A percentile compares a stretch with the other conserved stretches of the same genome.
phyloP scores from a whole-genome alignment of 768 basidiomycete species.

The Naematelia encephala region DNA sequence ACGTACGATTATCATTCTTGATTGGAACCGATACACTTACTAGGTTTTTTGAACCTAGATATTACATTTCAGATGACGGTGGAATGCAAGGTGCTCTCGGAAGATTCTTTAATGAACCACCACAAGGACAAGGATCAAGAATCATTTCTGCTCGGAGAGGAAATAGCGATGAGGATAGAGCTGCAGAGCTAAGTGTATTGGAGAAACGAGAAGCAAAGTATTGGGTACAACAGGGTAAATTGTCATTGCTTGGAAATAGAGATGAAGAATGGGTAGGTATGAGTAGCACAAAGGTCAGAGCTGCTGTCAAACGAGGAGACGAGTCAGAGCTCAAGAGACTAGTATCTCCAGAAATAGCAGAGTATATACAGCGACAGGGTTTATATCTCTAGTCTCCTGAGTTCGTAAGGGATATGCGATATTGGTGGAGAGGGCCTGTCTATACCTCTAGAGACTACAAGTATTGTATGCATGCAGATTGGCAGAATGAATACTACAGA shows the following conservation, averaged over 20 bases:
- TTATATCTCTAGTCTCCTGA: conserved; percentile 50
- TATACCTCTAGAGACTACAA: no score
- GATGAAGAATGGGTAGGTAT: conserved; percentile 59
- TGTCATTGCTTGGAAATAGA: conserved; percentile 59
- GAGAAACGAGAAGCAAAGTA: conserved; percentile 53
- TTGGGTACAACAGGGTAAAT: conserved; percentile 58
- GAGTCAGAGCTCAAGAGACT: conserved; percentile 47
- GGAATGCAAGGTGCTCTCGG: conserved; percentile 61
- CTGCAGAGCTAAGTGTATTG: conserved; percentile 47
- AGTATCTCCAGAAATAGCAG: conserved; percentile 56
- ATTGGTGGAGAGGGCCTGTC: no score
- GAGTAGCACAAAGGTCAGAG: conserved; percentile 70
- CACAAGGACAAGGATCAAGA: conserved; percentile 58
- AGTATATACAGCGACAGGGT: conserved; percentile 57
- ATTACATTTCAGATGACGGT: conserved; percentile 56
- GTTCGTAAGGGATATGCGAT: no score
- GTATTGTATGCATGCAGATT: no score
- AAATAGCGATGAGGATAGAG: conserved; percentile 22
- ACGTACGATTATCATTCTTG: conserved; percentile 60
- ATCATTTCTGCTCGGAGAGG: conserved; percentile 66
- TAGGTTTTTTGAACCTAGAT: conserved; percentile 70
- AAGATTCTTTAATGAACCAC: conserved; percentile 59
- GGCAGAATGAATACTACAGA: no score
- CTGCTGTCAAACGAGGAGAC: conserved; percentile 49
- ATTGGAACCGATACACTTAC: conserved; percentile 82